These are phyloP conservation scores for Flammula alnicola DNA, from an alignment of 1,284 basidiomycete species.

Conservation along the genomic window DNA sequence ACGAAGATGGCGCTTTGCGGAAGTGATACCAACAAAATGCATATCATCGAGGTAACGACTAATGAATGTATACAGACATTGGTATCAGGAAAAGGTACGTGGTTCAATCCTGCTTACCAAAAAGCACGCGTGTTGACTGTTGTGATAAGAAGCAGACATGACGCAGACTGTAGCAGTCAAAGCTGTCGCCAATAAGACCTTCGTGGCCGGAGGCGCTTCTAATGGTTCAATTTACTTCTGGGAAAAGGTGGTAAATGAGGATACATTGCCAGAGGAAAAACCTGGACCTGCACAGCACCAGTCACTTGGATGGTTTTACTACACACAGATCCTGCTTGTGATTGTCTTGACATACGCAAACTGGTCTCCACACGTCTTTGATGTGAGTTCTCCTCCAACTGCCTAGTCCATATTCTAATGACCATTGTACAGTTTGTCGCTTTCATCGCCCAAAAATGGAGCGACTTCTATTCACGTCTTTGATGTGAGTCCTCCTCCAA, in stretches of 20 bases:
- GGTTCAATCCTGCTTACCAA: not conserved
- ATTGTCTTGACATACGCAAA: not conserved
- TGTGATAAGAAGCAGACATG: not conserved
- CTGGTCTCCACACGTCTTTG: slow-evolving; percentile 1
- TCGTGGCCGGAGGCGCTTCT: slow-evolving; percentile 1
- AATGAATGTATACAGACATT: slow-evolving; percentile 4
- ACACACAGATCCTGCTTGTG: not conserved
- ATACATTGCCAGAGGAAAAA: not conserved
- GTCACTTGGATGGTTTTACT: not conserved
- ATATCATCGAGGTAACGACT: not conserved
- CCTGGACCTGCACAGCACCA: not conserved
- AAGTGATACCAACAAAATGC: slow-evolving; percentile 8
- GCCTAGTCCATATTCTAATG: too few relatives aligned
- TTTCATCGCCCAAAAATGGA: too few relatives aligned
- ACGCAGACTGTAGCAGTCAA: slow-evolving; percentile 8
- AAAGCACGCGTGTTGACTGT: not conserved
- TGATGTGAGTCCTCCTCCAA: too few relatives aligned
- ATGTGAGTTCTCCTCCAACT: not conserved
- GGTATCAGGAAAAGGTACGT: not conserved
- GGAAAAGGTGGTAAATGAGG: slow-evolving; percentile 1
- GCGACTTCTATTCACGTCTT: too few relatives aligned
- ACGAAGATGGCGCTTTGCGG: slow-evolving; percentile 6
- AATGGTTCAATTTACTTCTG: slow-evolving; percentile 6
- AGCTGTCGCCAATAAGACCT: not conserved
- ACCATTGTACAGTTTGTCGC: too few relatives aligned